phyloP scores from a whole-genome alignment of 1,284 basidiomycete species.

The Irpex rosettiformis region DNA sequence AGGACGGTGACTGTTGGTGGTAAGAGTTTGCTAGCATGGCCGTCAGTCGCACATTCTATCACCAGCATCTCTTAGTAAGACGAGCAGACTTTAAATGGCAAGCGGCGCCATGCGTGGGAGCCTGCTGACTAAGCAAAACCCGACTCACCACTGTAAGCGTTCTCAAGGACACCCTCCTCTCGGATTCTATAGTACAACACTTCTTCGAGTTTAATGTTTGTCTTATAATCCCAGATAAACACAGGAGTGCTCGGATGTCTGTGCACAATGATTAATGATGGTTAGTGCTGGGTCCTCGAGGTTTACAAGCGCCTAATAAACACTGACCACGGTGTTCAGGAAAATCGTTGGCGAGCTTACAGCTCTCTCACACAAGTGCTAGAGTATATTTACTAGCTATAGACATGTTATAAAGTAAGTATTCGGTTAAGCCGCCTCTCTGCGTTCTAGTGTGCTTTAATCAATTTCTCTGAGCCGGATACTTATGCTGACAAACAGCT shows the following conservation, averaged over 20 bases:
- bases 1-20: conserved; percentile 31
- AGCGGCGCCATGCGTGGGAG: background rate
- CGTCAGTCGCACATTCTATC: conserved; percentile 3
- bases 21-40: conserved; percentile 36
- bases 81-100: conserved; percentile 1
- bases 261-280: background rate
- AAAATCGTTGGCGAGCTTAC: too few species aligned
- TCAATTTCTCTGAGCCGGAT: too few species aligned
- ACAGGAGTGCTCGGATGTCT: background rate
- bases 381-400: too few species aligned
- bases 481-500: background rate
- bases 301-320: too few species aligned
- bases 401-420: too few species aligned
- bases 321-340: too few species aligned
- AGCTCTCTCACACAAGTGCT: too few species aligned
- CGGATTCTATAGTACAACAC: background rate
- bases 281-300: too few species aligned
- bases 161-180: background rate
- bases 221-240: background rate
- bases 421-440: too few species aligned
- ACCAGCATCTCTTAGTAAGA: conserved; percentile 3
- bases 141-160: background rate
- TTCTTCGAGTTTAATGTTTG: background rate
- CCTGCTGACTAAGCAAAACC: background rate
- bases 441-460: too few species aligned